Evolutionary conservation across 352 stramenopile species (phyloP).

Genomic region (Globisporangium irregulare): DNA sequence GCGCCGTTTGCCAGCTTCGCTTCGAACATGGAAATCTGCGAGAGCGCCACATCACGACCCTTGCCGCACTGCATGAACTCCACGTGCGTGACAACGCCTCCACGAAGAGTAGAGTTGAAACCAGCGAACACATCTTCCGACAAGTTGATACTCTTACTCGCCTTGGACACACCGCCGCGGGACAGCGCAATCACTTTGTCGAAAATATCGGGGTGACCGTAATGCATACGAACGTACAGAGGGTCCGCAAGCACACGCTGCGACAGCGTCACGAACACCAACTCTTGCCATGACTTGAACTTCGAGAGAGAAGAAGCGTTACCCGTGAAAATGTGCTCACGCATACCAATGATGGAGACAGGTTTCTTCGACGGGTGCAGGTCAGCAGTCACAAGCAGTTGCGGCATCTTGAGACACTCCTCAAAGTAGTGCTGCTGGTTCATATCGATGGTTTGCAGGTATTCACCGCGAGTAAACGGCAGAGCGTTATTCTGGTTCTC

Average conservation of each 20-base stretch:
- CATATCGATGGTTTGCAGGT: slow-evolving; percentile 87
- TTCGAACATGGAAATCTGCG: slow-evolving; percentile 81
- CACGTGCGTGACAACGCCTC: slow-evolving; percentile 65
- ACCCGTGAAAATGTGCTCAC: slow-evolving; percentile 81
- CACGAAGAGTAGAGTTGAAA: slow-evolving; percentile 69
- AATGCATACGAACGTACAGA: slow-evolving; percentile 79
- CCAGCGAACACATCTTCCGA: slow-evolving; percentile 81
- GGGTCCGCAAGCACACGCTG: slow-evolving; percentile 75
- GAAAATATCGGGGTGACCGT: slow-evolving; percentile 81
- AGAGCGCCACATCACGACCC: slow-evolving; percentile 74
- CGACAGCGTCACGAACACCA: slow-evolving; percentile 78
- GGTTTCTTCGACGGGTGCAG: slow-evolving; percentile 64
- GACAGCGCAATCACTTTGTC: slow-evolving; percentile 72
- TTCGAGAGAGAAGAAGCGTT: slow-evolving; percentile 76
- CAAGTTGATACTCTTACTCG: slow-evolving; percentile 79
- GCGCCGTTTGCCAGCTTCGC: slow-evolving; percentile 76
- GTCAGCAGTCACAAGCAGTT: slow-evolving; percentile 68
- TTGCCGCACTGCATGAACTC: slow-evolving; percentile 85
- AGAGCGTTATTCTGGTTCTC: slow-evolving; percentile 86
- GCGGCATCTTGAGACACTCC: slow-evolving; percentile 83
- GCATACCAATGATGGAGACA: slow-evolving; percentile 81
- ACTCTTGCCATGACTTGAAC: slow-evolving; percentile 79
- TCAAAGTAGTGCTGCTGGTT: slow-evolving; percentile 88
- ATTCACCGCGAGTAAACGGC: slow-evolving; percentile 78
- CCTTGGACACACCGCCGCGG: slow-evolving; percentile 73